These are phyloP conservation scores for Trypanosomatidae sp. DNA, from an alignment of 208 protist genomes.

Conservation along the genomic window DNA sequence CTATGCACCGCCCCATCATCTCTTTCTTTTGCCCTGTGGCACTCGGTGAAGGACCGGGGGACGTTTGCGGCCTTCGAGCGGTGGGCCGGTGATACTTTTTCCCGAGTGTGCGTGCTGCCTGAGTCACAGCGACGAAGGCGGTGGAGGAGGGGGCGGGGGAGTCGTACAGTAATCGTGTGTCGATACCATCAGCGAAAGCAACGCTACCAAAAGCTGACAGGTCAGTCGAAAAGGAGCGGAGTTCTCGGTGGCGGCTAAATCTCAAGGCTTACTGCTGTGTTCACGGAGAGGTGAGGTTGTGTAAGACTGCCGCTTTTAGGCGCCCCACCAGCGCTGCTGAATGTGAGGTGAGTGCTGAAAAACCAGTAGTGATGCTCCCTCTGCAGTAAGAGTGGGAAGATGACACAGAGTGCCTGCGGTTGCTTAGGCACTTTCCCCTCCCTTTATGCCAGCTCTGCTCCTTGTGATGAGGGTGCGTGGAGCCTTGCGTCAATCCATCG, in stretches of 20 bases:
- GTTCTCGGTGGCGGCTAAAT: neutral
- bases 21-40: slow-evolving; percentile 5
- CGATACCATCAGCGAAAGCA: neutral
- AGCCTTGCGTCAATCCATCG: neutral
- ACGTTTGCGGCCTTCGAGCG: neutral
- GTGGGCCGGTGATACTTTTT: neutral
- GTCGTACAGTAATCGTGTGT: neutral
- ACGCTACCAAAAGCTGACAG: neutral
- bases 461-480: neutral
- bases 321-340: neutral
- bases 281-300: neutral
- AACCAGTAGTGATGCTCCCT: neutral
- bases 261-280: neutral
- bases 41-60: neutral
- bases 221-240: neutral
- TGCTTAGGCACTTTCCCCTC: neutral
- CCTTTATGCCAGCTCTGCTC: neutral
- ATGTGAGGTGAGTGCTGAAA: neutral
- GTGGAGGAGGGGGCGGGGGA: neutral
- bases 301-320: neutral
- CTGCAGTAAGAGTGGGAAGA: neutral
- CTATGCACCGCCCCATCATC: neutral
- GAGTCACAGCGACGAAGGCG: neutral
- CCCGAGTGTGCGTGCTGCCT: neutral
- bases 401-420: neutral